A percentile compares a stretch with the other conserved stretches of the same genome.
phyloP scores from a whole-genome alignment of 106 monocot genomes.

The Iris macrosiphon region DNA sequence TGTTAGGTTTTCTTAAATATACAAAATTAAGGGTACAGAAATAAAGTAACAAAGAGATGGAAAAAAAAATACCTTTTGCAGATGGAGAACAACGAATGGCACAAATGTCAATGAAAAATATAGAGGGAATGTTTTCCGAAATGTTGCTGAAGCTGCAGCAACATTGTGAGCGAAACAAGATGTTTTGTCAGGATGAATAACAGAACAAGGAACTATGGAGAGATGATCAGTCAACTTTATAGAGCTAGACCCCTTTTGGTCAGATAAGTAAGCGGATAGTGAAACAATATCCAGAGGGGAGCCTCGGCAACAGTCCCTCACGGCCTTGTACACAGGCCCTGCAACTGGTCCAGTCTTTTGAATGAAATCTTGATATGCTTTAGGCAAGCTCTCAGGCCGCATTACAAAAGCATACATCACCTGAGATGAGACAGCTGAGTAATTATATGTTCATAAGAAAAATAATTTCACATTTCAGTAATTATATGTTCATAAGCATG shows the following conservation, averaged over 20 bases:
- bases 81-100: constrained; percentile 90
- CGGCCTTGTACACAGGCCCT: constrained; percentile 88
- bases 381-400: constrained; percentile 96
- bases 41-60: not conserved
- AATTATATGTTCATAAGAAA: constrained; percentile 1
- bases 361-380: constrained; percentile 97
- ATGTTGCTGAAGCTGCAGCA: constrained; percentile 63
- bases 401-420: constrained; percentile 99
- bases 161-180: constrained; percentile 76
- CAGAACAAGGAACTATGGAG: constrained; percentile 84
- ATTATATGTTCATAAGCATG: too few species aligned
- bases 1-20: not conserved
- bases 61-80: constrained; percentile 87
- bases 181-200: constrained; percentile 74
- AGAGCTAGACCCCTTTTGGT: constrained; percentile 34
- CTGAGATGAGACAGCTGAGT: constrained; percentile 20
- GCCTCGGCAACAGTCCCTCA: constrained; percentile 85
- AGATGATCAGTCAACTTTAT: constrained; percentile 48
- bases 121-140: constrained; percentile 93
- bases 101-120: constrained; percentile 99
- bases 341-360: constrained; percentile 96
- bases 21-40: not conserved
- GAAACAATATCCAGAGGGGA: constrained; percentile 55
- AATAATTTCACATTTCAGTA: not conserved
- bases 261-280: constrained; percentile 66